Evolutionary conservation across 129 eudicot genomes (phyloP).

Genomic region (Daucus carota): DNA sequence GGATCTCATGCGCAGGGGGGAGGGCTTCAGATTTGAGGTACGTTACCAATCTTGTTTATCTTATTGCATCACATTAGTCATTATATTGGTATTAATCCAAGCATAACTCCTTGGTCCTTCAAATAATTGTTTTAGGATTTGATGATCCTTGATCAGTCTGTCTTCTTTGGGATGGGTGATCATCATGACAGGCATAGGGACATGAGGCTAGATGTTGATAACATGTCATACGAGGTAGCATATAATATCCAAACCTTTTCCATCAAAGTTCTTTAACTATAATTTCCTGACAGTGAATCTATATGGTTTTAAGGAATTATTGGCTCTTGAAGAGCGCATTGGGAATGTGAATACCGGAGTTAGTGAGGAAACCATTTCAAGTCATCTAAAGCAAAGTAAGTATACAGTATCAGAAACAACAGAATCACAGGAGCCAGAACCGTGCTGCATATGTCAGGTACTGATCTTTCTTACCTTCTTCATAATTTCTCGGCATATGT

Average conservation of each 20-base stretch:
- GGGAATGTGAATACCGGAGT: slow-evolving; percentile 83
- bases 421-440: slow-evolving; percentile 48
- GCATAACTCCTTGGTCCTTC: not conserved
- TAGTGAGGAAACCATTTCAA: slow-evolving; percentile 57
- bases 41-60: not conserved
- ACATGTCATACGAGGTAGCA: slow-evolving; percentile 89
- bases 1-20: slow-evolving; percentile 91
- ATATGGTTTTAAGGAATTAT: slow-evolving; percentile 52
- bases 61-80: not conserved
- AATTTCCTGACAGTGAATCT: not conserved
- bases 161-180: slow-evolving; percentile 67
- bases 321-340: slow-evolving; percentile 89
- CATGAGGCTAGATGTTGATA: slow-evolving; percentile 92
- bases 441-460: slow-evolving; percentile 91
- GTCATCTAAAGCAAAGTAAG: slow-evolving; percentile 37
- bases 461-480: not conserved
- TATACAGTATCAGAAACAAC: slow-evolving; percentile 14
- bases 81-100: not conserved
- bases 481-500: no score
- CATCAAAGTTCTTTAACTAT: not conserved
- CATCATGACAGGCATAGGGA: slow-evolving; percentile 78
- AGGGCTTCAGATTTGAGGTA: slow-evolving; percentile 87
- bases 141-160: slow-evolving; percentile 77
- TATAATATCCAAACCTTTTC: not conserved
- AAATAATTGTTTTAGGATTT: slow-evolving; percentile 48